A percentile compares a stretch with the other conserved stretches of the same genome.
Evolutionary conservation across 2,329 filamentous ascomycete genomes (phyloP).

Genomic region (Colletotrichum sp.): DNA sequence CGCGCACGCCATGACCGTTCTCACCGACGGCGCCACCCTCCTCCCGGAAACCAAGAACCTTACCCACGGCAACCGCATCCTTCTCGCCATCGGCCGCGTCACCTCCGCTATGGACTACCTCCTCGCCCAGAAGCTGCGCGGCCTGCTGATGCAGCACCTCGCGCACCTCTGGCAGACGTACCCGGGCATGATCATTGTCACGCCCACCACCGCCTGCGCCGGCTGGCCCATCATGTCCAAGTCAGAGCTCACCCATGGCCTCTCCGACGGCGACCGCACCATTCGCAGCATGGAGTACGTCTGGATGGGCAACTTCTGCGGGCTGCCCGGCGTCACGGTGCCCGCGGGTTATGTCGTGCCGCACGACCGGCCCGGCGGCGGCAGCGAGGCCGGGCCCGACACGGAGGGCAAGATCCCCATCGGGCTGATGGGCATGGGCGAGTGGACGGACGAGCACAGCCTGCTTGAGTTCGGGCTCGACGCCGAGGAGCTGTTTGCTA

Average conservation of each 20-base stretch:
- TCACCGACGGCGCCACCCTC: conserved; percentile 62
- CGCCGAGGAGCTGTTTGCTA: conserved; percentile 44
- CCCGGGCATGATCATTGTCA: conserved; percentile 73
- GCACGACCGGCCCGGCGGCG: conserved; percentile 32
- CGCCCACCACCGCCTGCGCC: conserved; percentile 65
- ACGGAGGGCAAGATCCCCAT: conserved; percentile 50
- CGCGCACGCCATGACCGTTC: conserved; percentile 76
- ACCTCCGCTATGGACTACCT: conserved; percentile 71
- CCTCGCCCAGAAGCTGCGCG: conserved; percentile 72
- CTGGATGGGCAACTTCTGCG: conserved; percentile 58
- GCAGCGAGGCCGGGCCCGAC: conserved; percentile 34
- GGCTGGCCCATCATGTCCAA: conserved; percentile 46
- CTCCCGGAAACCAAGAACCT: conserved; percentile 53
- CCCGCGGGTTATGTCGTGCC: conserved; percentile 51
- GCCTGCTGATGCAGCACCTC: conserved; percentile 74
- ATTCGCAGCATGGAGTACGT: conserved; percentile 54
- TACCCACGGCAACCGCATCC: conserved; percentile 67
- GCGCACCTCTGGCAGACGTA: conserved; percentile 67
- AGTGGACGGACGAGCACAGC: conserved; percentile 57
- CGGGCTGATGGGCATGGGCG: conserved; percentile 60
- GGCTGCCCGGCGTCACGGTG: conserved; percentile 48
- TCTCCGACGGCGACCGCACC: conserved; percentile 52
- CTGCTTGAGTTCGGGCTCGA: conserved; percentile 55
- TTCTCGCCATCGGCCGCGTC: conserved; percentile 67
- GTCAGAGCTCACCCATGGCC: conserved; percentile 42